These are phyloP conservation scores for Candida awuae DNA, from an alignment of 805 yeast genomes.

Conservation along the genomic window DNA sequence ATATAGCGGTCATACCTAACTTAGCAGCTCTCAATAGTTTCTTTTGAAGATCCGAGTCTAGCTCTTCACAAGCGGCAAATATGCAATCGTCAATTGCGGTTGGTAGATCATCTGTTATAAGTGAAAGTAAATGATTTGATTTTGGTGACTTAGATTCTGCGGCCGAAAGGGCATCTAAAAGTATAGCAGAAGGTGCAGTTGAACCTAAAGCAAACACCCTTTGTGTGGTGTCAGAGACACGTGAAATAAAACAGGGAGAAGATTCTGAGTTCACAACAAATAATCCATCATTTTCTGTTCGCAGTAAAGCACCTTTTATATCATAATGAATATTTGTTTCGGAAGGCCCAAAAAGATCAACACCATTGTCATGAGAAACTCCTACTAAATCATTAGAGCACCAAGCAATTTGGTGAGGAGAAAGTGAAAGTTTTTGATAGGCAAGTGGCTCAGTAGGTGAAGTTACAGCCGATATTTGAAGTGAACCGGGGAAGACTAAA, in stretches of 20 bases:
- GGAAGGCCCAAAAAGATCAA: slow-evolving; percentile 66
- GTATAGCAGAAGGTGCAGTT: slow-evolving; percentile 69
- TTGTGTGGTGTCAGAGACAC: slow-evolving; percentile 50
- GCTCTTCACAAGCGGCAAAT: slow-evolving; percentile 68
- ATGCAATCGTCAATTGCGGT: slow-evolving; percentile 67
- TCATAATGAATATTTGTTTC: slow-evolving; percentile 49
- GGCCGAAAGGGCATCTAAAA: slow-evolving; percentile 69
- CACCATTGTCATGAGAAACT: slow-evolving; percentile 48
- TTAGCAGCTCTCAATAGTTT: slow-evolving; percentile 70
- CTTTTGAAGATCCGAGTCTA: slow-evolving; percentile 74
- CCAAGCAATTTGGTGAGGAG: slow-evolving; percentile 48
- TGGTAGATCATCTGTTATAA: slow-evolving; percentile 39
- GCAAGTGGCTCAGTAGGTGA: neutral
- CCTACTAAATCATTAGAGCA: slow-evolving; percentile 80
- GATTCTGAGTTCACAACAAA: neutral
- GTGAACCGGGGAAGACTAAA: neutral
- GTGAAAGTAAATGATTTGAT: slow-evolving; percentile 66
- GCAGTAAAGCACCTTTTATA: slow-evolving; percentile 36
- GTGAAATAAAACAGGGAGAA: slow-evolving; percentile 40
- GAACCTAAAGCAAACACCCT: slow-evolving; percentile 79
- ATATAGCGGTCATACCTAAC: slow-evolving; percentile 68
- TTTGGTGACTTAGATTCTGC: slow-evolving; percentile 63
- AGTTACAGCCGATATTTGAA: neutral
- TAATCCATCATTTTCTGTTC: slow-evolving; percentile 25
- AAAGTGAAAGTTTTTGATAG: neutral